Evolutionary conservation across 2,329 filamentous ascomycete genomes (phyloP), one percentile per base, ranked within the genome.

Genomic region (Fonsecaea nubica): DNA sequence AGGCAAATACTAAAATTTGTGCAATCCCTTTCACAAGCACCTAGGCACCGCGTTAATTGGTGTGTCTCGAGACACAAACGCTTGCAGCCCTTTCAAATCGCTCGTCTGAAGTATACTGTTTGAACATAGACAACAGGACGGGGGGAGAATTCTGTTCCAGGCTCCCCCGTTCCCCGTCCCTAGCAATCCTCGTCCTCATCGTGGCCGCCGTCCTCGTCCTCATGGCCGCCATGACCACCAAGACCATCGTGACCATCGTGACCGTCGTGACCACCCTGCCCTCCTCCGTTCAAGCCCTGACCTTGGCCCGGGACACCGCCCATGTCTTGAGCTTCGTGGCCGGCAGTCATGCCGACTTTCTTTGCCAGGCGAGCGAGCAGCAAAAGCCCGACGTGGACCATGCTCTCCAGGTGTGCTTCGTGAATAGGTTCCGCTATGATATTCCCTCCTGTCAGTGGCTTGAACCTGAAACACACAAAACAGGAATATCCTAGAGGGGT

Each of bases 341-440:
- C 45, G 3, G 45, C 45, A 4, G 45, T 50, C 45, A 50, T 50
- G 4, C 45, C 45, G 21, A 50, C 21, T 25, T 25, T 50, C 10
- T 50, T 50, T 3, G 45, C 45, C 18, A 50, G 9, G 2, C 45
- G 45, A 50, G 45, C 45, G 7, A 50, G 45, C 45, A 50, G 9
- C 45, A 50, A 25, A 50, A 50, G 45, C 8, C 45, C 45, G 5
- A 50, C 45, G 9, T 50, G 45, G 45, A 50, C 9, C 45, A 50
- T 50, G 45, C 45, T 50, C 12, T 50, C 45, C 9, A 50, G 3
- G 18, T 50, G 45, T 2, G 45, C 18, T 12, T 50, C 45, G 12
- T 50, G 45, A 18, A 50, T 50, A 9, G 45, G 45, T 25, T 50
- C 45, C 18, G 45, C 45, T 50, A 50, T 50, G 5, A 45, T 21